Conservation (phyloP, 495 filamentous ascomycete species). For the Jackrogersella minutella region DNA sequence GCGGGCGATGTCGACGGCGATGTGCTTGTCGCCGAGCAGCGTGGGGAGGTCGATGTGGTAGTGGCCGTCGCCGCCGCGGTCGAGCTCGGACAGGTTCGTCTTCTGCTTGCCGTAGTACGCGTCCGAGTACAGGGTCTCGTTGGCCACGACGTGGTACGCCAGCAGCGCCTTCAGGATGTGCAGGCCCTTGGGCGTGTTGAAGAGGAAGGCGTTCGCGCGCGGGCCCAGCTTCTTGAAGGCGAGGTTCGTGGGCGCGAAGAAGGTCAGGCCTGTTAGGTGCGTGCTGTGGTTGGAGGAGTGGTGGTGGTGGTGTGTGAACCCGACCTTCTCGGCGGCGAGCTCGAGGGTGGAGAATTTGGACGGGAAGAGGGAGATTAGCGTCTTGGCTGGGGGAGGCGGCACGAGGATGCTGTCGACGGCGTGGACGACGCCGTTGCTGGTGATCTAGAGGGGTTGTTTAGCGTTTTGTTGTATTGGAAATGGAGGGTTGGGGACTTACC, state of each 20-base stretch:
- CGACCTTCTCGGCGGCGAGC: slow-evolving; percentile 74
- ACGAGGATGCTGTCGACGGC: slow-evolving; percentile 73
- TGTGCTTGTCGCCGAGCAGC: slow-evolving; percentile 62
- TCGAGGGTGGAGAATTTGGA: slow-evolving; percentile 77
- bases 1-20: slow-evolving; percentile 72
- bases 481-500: slow-evolving; percentile 47
- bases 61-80: slow-evolving; percentile 19
- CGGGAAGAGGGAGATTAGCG: slow-evolving; percentile 72
- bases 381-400: slow-evolving; percentile 69
- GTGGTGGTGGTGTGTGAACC: slow-evolving; percentile 56
- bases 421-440: slow-evolving; percentile 82
- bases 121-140: slow-evolving; percentile 84
- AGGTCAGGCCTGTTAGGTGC: slow-evolving; percentile 59
- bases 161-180: slow-evolving; percentile 77
- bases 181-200: slow-evolving; percentile 68
- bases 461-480: slow-evolving; percentile 22
- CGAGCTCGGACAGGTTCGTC: background rate
- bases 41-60: slow-evolving; percentile 73
- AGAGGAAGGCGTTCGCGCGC: slow-evolving; percentile 77
- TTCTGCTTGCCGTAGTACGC: slow-evolving; percentile 64
- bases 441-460: slow-evolving; percentile 52
- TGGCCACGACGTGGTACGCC: slow-evolving; percentile 77
- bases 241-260: slow-evolving; percentile 79
- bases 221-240: slow-evolving; percentile 77
- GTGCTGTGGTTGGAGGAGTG: slow-evolving; percentile 8